phyloP scores from a whole-genome alignment of 2,329 filamentous ascomycete species.

The Huntiella savannae region DNA sequence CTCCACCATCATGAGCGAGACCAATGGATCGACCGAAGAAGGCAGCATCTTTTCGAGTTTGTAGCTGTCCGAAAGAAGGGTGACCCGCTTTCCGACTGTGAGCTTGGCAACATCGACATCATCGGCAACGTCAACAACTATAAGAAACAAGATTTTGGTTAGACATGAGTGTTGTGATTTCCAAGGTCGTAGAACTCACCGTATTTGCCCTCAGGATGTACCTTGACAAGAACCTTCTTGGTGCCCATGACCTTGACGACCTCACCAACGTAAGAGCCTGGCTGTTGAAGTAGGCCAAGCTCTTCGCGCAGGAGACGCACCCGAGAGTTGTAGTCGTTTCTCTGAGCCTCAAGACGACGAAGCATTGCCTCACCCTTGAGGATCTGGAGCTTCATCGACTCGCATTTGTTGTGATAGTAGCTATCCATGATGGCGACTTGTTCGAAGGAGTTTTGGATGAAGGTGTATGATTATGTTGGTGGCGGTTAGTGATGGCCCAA shows the following conservation, averaged over 20 bases:
- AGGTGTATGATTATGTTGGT: background rate
- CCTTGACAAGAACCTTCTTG: slow-evolving; percentile 97
- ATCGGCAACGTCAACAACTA: slow-evolving; percentile 91
- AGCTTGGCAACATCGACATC: slow-evolving; percentile 89
- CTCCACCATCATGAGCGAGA: slow-evolving; percentile 99
- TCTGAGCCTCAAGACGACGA: slow-evolving; percentile 85
- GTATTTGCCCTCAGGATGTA: slow-evolving; percentile 99
- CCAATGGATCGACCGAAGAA: slow-evolving; percentile 91
- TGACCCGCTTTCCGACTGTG: slow-evolving; percentile 92
- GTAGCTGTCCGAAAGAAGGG: slow-evolving; percentile 89
- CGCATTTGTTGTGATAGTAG: slow-evolving; percentile 99
- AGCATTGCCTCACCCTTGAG: slow-evolving; percentile 95
- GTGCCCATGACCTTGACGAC: slow-evolving; percentile 99
- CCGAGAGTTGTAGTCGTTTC: slow-evolving; percentile 98
- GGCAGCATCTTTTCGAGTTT: slow-evolving; percentile 97
- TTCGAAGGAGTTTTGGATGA: background rate
- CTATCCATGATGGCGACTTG: slow-evolving; percentile 59
- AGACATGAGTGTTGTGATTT: slow-evolving; percentile 11
- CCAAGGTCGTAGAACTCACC: slow-evolving; percentile 35
- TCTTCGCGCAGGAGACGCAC: slow-evolving; percentile 90
- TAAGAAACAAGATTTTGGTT: background rate
- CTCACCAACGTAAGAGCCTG: slow-evolving; percentile 93
- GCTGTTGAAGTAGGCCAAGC: slow-evolving; percentile 86
- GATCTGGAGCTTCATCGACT: slow-evolving; percentile 99
- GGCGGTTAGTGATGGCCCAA: background rate